phyloP scores from a whole-genome alignment of 106 monocot species.

The Triglochin maritima region DNA sequence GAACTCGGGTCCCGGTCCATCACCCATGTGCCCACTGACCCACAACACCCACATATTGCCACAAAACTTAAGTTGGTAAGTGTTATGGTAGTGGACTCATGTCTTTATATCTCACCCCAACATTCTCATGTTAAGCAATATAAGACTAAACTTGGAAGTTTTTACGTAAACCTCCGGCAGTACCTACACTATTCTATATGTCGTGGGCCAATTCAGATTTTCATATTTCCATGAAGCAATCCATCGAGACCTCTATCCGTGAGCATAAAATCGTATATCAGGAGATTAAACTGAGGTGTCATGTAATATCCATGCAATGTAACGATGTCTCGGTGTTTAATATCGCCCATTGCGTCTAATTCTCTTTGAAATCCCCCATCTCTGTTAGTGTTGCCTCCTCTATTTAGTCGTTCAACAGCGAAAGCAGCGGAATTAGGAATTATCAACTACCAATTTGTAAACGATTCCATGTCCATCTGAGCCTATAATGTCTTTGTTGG shows the following conservation, averaged over 20 bases:
- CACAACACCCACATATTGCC: too few relatives aligned
- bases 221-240: slow-evolving; percentile 54
- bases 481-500: slow-evolving; percentile 69
- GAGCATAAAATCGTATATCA: slow-evolving; percentile 83
- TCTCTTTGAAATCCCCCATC: slow-evolving; percentile 76
- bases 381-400: slow-evolving; percentile 17
- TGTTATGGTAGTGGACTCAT: too few relatives aligned
- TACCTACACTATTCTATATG: slow-evolving; percentile 52
- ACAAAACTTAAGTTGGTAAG: too few relatives aligned
- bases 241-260: slow-evolving; percentile 57
- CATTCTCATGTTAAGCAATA: too few relatives aligned
- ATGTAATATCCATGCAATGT: slow-evolving; percentile 70
- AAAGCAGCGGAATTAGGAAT: slow-evolving; percentile 31
- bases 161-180: slow-evolving; percentile 71
- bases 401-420: slow-evolving; percentile 78
- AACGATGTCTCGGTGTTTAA: slow-evolving; percentile 81
- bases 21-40: too few relatives aligned
- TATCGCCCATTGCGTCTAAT: slow-evolving; percentile 65
- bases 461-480: slow-evolving; percentile 79
- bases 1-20: too few relatives aligned
- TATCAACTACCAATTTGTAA: slow-evolving; percentile 44
- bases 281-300: slow-evolving; percentile 56
- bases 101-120: too few relatives aligned
- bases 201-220: slow-evolving; percentile 50
- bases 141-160: too few relatives aligned